A percentile compares a stretch with the other conserved stretches of the same genome.
These are phyloP conservation scores for Kodamaea hsintzibuensis DNA, from an alignment of 805 yeast genomes.

Conservation along the genomic window DNA sequence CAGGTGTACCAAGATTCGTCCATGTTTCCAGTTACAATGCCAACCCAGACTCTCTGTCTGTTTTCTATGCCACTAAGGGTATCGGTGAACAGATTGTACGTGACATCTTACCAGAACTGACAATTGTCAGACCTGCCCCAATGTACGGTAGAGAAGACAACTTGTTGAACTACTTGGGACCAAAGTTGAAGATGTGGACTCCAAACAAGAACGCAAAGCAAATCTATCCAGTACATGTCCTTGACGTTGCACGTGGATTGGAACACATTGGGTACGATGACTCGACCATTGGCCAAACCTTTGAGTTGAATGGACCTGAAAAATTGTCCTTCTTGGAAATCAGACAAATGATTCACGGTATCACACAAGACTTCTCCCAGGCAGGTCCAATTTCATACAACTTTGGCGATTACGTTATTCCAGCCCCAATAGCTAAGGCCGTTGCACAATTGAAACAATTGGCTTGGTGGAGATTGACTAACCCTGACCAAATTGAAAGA, in stretches of 20 bases:
- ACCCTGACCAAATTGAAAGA: conserved; percentile 76
- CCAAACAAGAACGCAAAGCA: conserved; percentile 64
- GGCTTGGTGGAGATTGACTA: conserved; percentile 50
- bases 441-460: conserved; percentile 46
- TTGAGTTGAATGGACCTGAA: conserved; percentile 75
- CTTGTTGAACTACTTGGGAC: conserved; percentile 62
- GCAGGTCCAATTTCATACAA: conserved; percentile 46
- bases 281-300: conserved; percentile 72
- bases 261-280: conserved; percentile 82
- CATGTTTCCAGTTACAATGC: conserved; percentile 84
- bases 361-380: conserved; percentile 50
- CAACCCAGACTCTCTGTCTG: conserved; percentile 62
- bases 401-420: conserved; percentile 44
- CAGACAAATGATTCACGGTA: conserved; percentile 67
- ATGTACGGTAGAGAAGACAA: conserved; percentile 75
- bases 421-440: conserved; percentile 46
- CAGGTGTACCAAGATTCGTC: conserved; percentile 69
- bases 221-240: conserved; percentile 70
- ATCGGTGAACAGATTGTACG: conserved; percentile 71
- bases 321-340: conserved; percentile 60
- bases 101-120: conserved; percentile 68
- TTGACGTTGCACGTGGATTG: conserved; percentile 76
- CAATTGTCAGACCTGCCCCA: conserved; percentile 84
- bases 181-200: conserved; percentile 59
- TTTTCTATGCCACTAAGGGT: conserved; percentile 79